A percentile compares a stretch with the other conserved stretches of the same genome.
phyloP scores from a whole-genome alignment of 192 early-diverging fungal genomes.

The Haplosporangium gracile region DNA sequence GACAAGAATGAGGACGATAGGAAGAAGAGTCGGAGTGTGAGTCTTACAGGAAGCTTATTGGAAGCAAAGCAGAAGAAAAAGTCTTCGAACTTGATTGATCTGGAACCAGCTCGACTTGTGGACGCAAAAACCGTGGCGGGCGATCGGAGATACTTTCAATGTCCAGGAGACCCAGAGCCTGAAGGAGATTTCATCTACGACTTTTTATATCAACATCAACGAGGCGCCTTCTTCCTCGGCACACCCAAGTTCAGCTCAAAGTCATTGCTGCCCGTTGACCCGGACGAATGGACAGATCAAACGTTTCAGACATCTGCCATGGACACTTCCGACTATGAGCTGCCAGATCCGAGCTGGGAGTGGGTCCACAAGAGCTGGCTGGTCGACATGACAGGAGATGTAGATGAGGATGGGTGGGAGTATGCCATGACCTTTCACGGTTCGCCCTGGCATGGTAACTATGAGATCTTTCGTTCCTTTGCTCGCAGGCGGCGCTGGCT shows the following conservation, averaged over 20 bases:
- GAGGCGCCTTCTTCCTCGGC: constrained; percentile 51
- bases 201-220: constrained; percentile 49
- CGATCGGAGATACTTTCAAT: constrained; percentile 37
- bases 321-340: constrained; percentile 59
- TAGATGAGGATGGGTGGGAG: constrained; percentile 71
- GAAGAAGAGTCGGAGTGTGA: background rate
- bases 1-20: background rate
- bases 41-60: background rate
- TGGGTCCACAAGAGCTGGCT: constrained; percentile 71
- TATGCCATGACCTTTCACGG: constrained; percentile 68
- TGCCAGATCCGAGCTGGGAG: constrained; percentile 70
- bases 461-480: constrained; percentile 66
- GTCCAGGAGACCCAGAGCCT: constrained; percentile 15
- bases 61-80: constrained; percentile 8
- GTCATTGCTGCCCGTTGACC: constrained; percentile 66
- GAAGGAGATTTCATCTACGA: constrained; percentile 54
- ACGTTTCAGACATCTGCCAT: constrained; percentile 50
- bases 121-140: constrained; percentile 25
- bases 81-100: constrained; percentile 8
- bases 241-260: constrained; percentile 66
- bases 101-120: constrained; percentile 20
- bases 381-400: constrained; percentile 72
- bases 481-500: constrained; percentile 68
- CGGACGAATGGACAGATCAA: constrained; percentile 65
- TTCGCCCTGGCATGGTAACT: constrained; percentile 68